Evolutionary conservation across 495 filamentous ascomycete species (phyloP), one percentile per base, ranked within the genome.

Genomic region (Gamarada debralockiae): DNA sequence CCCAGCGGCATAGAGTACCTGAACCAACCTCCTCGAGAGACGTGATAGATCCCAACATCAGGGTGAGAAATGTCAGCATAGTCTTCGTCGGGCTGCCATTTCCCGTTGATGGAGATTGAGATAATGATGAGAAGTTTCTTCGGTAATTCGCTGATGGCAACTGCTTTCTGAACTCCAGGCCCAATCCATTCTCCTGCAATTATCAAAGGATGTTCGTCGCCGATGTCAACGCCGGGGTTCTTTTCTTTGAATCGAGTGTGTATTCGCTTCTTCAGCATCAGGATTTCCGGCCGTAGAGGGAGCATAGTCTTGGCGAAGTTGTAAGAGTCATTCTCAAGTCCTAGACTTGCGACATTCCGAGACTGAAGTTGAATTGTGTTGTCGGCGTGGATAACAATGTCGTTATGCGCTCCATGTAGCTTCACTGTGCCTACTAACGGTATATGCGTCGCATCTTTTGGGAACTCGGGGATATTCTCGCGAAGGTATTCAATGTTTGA

Each of bases 151-250:
- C 48, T 31, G 10, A 71, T 37, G 0, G 64, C 68, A 0, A 69
- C 62, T 10, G 51, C 52, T 40, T 67, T 71, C 47, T 70, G 69
- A 17, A 70, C 53, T 1, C 62, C 65, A 3, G 51, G 40, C 12
- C 67, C 67, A 20, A 68, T 62, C 65, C 67, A 70, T 50, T 70
- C 69, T 18, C 69, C 69, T 0, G 61, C 66, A 15, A 71, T 58
- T 8, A 67, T 62, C 8, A 68, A 14, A 0, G 63, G 57, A 8
- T 57, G 24, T 6, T 51, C 40, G 2, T 40, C 15, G 9, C 66
- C 57, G 0, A 65, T 34, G 5, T 36, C 9, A 2, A 21, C n/a
- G 3, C 31, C 44, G 0, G 53, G 59, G 45, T 69, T 59, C 1
- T 67, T 48, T 18, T 58, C 3, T 0, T 21, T 47, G 39, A 40